Base-by-base conservation (phyloP, 352 stramenopile species). In the Globisporangium heterothallicum region DNA sequence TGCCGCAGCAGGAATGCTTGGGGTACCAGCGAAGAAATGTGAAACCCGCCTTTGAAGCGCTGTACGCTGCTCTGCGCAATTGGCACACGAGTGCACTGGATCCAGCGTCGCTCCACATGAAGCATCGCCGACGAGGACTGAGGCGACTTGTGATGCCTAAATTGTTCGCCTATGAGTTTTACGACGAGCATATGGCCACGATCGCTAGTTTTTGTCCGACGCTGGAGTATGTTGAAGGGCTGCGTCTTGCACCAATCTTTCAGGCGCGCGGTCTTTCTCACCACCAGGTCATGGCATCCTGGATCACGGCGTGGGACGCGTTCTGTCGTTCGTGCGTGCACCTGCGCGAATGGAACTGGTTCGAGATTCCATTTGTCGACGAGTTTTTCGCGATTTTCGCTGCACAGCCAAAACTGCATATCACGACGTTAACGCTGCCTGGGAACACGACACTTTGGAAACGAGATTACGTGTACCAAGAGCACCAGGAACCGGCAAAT, bases 381-480 rank as follows among this genome's bases (percentile, higher is more conserved):
- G 62, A 64, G 25, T 43, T 74, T 10, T 69, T 74, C 49, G 26
- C 34, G 14, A 50, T 68, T 3, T 71, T 71, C 35, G 59, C 54
- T 1, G 52, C 48, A 2, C 43, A 64, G 25, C 62, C 54, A 9
- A 70, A 70, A 30, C 18, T 49, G 7, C 30, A 48, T 4, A 14
- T 70, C 10, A 57, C 51, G 5, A 56, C 42, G 8, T 45, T 73
- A 10, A 47, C 56, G 0, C n/a, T 73, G 18, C 61, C 61, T 10
- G 64, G 64, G 21, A 73, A 73, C 44, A 58, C 45, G 16, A 59
- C 61, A n/a, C 46, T 65, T 1, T 73, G 64, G 57, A 70, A 65
- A 40, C 58, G 64, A 1, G 61, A 67, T 16, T 73, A 70, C 30
- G 38, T 69, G 30, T 56, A 61, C 16, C 45, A 61, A 41, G 61